phyloP scores from a whole-genome alignment of 1,284 basidiomycete species.

The Ceratobasidium sp. region DNA sequence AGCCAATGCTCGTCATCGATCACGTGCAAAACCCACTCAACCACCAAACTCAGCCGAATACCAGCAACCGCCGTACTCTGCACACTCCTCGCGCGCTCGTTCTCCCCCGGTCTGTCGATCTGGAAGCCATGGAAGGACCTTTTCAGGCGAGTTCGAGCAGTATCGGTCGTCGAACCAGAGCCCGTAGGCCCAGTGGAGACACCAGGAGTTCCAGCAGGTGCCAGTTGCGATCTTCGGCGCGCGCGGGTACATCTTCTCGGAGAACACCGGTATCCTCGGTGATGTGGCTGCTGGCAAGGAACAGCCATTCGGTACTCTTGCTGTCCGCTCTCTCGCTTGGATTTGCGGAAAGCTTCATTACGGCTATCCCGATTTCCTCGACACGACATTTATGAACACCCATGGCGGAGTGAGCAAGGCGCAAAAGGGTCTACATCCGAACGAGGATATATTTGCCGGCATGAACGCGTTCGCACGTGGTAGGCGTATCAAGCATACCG shows the following conservation, averaged over 20 bases:
- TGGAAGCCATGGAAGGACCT: slow-evolving; percentile 99
- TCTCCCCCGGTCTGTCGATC: slow-evolving; percentile 90
- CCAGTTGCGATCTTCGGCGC: slow-evolving; percentile 98
- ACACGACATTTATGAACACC: slow-evolving; percentile 98
- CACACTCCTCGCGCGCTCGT: slow-evolving; percentile 76
- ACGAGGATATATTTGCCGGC: slow-evolving; percentile 99
- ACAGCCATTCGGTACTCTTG: slow-evolving; percentile 98
- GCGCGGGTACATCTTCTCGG: slow-evolving; percentile 99
- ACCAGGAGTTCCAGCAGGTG: slow-evolving; percentile 86
- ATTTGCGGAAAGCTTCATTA: slow-evolving; percentile 99
- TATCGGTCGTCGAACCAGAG: slow-evolving; percentile 87
- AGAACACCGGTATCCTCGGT: slow-evolving; percentile 99
- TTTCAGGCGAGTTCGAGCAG: slow-evolving; percentile 97
- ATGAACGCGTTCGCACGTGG: slow-evolving; percentile 99
- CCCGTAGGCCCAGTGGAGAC: slow-evolving; percentile 92
- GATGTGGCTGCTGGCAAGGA: slow-evolving; percentile 99
- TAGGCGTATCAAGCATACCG: slow-evolving; percentile 98
- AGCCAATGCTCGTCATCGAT: slow-evolving; percentile 93
- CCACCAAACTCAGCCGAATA: slow-evolving; percentile 88
- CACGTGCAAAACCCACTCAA: slow-evolving; percentile 95
- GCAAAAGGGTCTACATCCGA: slow-evolving; percentile 97
- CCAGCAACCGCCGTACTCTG: slow-evolving; percentile 89
- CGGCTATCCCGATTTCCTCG: slow-evolving; percentile 98
- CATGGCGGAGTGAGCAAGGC: slow-evolving; percentile 99
- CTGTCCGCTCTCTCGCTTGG: slow-evolving; percentile 94